phyloP scores from a whole-genome alignment of 1,284 basidiomycete species.

The Wallemia ichthyophaga region DNA sequence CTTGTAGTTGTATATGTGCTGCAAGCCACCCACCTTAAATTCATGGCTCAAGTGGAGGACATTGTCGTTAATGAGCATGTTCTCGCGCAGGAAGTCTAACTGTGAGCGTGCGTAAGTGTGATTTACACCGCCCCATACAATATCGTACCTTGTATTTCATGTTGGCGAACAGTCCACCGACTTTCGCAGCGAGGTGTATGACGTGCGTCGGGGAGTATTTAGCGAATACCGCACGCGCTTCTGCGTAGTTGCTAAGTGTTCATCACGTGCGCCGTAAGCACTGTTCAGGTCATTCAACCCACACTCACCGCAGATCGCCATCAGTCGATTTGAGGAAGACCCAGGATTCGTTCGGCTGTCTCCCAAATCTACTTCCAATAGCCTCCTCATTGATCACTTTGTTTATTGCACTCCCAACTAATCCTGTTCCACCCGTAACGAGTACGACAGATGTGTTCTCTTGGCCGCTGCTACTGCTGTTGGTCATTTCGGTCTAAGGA shows the following conservation, averaged over 20 bases:
- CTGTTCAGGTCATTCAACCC: not conserved
- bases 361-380: constrained; percentile 41
- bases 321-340: constrained; percentile 45
- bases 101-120: constrained; percentile 10
- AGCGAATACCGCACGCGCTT: constrained; percentile 27
- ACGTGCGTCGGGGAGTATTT: constrained; percentile 71
- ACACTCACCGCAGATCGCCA: constrained; percentile 37
- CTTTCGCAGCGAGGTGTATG: constrained; percentile 34
- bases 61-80: constrained; percentile 69
- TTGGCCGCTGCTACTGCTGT: too few relatives aligned
- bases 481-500: too few relatives aligned
- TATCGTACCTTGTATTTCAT: constrained; percentile 47
- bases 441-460: constrained; percentile 3
- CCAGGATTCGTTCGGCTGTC: constrained; percentile 43
- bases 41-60: constrained; percentile 42
- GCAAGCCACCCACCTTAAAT: constrained; percentile 18
- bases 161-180: constrained; percentile 68
- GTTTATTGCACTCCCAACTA: constrained; percentile 53
- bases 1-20: too few relatives aligned
- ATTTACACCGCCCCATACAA: not conserved
- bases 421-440: constrained; percentile 55
- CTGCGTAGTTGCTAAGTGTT: constrained; percentile 6
- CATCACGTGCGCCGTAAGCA: not conserved
- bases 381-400: constrained; percentile 46
- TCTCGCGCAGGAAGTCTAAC: constrained; percentile 63